A percentile compares a stretch with the other conserved stretches of the same genome.
phyloP scores from a whole-genome alignment of 768 basidiomycete species.

The Xerocomellus amylosporus region DNA sequence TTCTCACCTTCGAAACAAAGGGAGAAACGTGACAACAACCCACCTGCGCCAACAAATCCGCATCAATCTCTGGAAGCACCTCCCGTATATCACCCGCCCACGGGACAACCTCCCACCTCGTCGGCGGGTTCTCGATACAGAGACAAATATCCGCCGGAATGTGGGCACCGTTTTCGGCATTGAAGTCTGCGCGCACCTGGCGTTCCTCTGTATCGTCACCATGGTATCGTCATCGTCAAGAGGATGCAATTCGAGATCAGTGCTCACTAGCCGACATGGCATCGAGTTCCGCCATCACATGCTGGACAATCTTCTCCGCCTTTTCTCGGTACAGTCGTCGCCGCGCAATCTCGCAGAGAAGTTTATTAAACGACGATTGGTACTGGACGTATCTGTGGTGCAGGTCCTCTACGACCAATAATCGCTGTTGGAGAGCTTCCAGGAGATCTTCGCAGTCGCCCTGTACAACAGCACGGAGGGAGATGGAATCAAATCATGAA shows the following conservation, averaged over 20 bases:
- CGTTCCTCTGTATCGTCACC: slow-evolving; percentile 55
- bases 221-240: not conserved
- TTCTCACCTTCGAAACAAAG: not conserved
- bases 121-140: slow-evolving; percentile 71
- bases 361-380: slow-evolving; percentile 68
- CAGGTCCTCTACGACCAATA: slow-evolving; percentile 60
- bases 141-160: slow-evolving; percentile 80
- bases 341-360: slow-evolving; percentile 70
- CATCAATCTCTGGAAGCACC: slow-evolving; percentile 57
- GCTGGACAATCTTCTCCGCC: slow-evolving; percentile 59
- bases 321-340: slow-evolving; percentile 65
- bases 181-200: slow-evolving; percentile 62
- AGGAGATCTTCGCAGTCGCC: slow-evolving; percentile 52
- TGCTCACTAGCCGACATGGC: slow-evolving; percentile 62
- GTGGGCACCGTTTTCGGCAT: slow-evolving; percentile 66
- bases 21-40: not conserved
- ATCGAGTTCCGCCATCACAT: slow-evolving; percentile 63
- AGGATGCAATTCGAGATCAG: not conserved
- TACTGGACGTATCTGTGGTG: slow-evolving; percentile 67
- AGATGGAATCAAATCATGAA: not conserved
- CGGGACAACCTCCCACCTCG: slow-evolving; percentile 66
- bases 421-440: slow-evolving; percentile 54
- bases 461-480: slow-evolving; percentile 31
- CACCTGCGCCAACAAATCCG: slow-evolving; percentile 58
- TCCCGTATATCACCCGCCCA: slow-evolving; percentile 54